Conservation (phyloP, 306 rosid genomes). For the Acacia confusa region DNA sequence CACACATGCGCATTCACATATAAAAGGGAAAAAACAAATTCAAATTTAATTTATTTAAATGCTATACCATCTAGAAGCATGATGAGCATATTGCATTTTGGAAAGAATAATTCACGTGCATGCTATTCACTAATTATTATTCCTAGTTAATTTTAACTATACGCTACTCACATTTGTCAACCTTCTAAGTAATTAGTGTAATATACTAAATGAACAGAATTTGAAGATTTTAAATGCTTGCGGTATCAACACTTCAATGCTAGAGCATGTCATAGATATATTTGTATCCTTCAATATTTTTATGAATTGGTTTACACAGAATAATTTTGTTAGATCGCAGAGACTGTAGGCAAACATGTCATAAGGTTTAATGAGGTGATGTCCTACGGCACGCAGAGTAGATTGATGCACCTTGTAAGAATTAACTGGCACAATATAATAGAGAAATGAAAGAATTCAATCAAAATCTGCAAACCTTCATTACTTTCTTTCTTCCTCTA, state of each 20-base stretch:
- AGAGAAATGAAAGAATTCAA: constrained; percentile 27
- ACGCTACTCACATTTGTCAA: background rate
- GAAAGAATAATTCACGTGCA: background rate
- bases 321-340: background rate
- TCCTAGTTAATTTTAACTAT: background rate
- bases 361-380: background rate
- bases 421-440: constrained; percentile 14
- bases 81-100: background rate
- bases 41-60: background rate
- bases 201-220: background rate
- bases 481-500: constrained; percentile 25
- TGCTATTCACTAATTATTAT: background rate
- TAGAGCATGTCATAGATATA: background rate
- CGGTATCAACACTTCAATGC: background rate
- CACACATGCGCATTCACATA: background rate
- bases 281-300: background rate
- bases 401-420: constrained; percentile 18
- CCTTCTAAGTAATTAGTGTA: background rate
- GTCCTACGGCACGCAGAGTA: constrained; percentile 11
- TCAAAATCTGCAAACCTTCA: constrained; percentile 39
- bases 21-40: background rate
- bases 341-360: background rate
- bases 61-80: background rate
- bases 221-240: background rate
- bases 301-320: background rate